Evolutionary conservation across 768 basidiomycete species (phyloP), one percentile per base, ranked within the genome.

Genomic region (Collybiopsis luxurians): DNA sequence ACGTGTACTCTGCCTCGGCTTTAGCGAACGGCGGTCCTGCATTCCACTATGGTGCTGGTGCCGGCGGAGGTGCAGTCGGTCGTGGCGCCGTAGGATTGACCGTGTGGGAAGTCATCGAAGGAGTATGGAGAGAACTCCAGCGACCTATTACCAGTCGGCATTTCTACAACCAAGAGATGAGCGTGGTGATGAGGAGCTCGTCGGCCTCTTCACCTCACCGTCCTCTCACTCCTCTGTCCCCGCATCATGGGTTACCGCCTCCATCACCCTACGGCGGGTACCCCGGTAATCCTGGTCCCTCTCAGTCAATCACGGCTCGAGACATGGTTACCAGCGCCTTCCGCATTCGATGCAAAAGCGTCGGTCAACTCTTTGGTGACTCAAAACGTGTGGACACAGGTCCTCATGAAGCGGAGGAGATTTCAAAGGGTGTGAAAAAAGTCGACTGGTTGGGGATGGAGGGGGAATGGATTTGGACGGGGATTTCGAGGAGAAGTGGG

Each of bases 361-460:
- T 54, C 21, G 53, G 53, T 9, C 53, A 54, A n/a, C 13, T 45
- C 4, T 54, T 28, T 30, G 53, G 53, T 11, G 53, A 54, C 23
- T 23, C 40, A 31, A 49, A 34, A 13, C 27, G 48, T 11, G 19
- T 5, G 48, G 11, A 34, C 27, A 12, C 11, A 11, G 48, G 36
- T 53, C 23, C 6, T n/a, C 10, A 21, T 15, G 53, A 54, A 40
- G 17, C 58, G 64, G 61, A 9, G 71, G 69, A 12, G 58, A 69
- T 31, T 61, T 59, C 26, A 73, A 74, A 61, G 19, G 87, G 87
- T 1, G 77, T 88, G 23, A 72, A 75, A 55, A 75, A 76, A 49
- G 75, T 89, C 4, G 87, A 89, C 69, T 89, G 78, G 61, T 68
- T 89, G 69, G 81, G 81, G 13, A 76, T 74, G 34, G 57, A 58